Evolutionary conservation across 768 basidiomycete species (phyloP).

Genomic region (Boletellus sp.): DNA sequence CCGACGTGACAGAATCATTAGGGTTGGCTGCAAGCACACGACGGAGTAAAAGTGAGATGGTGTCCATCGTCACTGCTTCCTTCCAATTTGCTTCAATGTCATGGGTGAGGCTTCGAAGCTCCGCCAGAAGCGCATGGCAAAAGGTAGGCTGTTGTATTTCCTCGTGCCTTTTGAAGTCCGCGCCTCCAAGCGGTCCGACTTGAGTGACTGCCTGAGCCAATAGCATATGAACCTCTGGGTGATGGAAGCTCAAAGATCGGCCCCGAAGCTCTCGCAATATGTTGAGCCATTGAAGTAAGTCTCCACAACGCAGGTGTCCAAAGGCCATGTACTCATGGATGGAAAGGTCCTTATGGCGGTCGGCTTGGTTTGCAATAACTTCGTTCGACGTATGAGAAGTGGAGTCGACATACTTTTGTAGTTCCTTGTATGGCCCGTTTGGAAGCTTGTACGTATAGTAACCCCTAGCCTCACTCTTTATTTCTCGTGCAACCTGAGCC

Average conservation of each 20-base stretch:
- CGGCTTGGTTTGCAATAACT: conserved; percentile 39
- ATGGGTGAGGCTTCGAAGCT: conserved; percentile 30
- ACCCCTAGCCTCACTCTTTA: conserved; percentile 11
- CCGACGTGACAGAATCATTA: conserved; percentile 12
- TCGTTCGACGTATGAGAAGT: conserved; percentile 40
- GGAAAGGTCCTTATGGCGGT: conserved; percentile 38
- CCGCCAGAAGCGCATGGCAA: conserved; percentile 30
- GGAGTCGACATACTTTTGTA: conserved; percentile 35
- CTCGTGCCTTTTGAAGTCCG: conserved; percentile 35
- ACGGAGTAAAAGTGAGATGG: conserved; percentile 29
- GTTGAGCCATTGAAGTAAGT: conserved; percentile 48
- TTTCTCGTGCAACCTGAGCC: conserved; percentile 27
- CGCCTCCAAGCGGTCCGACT: conserved; percentile 29
- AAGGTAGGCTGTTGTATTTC: too few species aligned
- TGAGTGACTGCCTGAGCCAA: conserved; percentile 43
- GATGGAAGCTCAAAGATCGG: conserved; percentile 35
- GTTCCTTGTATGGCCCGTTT: conserved; percentile 27
- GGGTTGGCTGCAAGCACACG: conserved; percentile 33
- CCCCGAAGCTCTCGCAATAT: conserved; percentile 40
- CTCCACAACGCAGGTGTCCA: conserved; percentile 42
- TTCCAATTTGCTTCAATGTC: conserved; percentile 42
- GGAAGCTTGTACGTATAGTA: conserved; percentile 34
- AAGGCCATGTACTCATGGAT: conserved; percentile 46
- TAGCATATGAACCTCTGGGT: conserved; percentile 38
- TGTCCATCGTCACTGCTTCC: conserved; percentile 29